Evolutionary conservation across 352 stramenopile species (phyloP), one percentile per base, ranked within the genome.

Genomic region (Pythium inflatum): DNA sequence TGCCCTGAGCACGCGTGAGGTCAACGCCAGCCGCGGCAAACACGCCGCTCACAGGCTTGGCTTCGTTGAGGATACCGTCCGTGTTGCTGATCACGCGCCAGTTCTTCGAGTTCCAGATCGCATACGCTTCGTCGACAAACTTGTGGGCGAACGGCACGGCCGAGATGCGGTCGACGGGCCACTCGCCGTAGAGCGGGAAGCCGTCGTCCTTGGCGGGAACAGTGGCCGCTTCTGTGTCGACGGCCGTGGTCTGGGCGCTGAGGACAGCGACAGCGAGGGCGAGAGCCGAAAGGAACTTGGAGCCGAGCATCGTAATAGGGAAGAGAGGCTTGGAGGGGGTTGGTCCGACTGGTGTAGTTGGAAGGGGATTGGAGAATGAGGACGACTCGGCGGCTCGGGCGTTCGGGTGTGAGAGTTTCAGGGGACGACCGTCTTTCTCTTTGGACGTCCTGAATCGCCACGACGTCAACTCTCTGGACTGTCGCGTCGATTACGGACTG

Each of bases 51-150:
- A 80, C 74, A 2, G 61, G n/a, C 60, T 75, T 80, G 57, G 25
- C 70, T 25, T 80, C 74, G 66, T 77, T 80, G 12, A 77, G 50
- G 7, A 77, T 59, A 27, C 64, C 74, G 57, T 43, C 73, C 33
- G 70, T 67, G 70, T 76, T 77, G 49, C 57, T 73, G 58, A 75
- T 43, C 25, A 78, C 58, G 22, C 28, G 49, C 70, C 74, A 80
- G 57, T 66, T 66, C 3, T 24, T 62, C 7, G 74, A 75, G 16
- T 36, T 33, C 74, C 74, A 80, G 57, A 80, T 80, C 22, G 18
- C 25, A 49, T 71, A 63, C 25, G 74, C 74, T 36, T 80, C 74
- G 30, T 58, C 53, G 55, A 80, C 62, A 34, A 72, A 75, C 12
- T 11, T 11, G 57, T 80, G 63, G 5, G 74, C 74, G 61, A 69